phyloP scores from a whole-genome alignment of 2,329 filamentous ascomycete species.

The Fusarium staphyleae region DNA sequence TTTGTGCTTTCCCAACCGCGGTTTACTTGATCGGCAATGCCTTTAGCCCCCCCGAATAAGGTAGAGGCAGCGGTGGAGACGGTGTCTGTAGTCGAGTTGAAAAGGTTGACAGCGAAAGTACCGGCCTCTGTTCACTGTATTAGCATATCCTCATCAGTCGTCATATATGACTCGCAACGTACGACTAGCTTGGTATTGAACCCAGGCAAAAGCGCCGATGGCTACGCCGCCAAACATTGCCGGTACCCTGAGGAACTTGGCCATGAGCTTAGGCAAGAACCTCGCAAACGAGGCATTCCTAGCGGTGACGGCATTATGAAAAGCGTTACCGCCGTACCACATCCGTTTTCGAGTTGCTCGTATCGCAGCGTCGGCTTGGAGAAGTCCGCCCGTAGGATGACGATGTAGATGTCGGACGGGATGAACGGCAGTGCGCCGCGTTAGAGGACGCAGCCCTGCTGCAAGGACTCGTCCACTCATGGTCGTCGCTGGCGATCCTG shows the following conservation, averaged over 20 bases:
- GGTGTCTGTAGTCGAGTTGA: slow-evolving; percentile 75
- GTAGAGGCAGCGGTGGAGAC: slow-evolving; percentile 72
- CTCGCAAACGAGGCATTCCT: slow-evolving; percentile 71
- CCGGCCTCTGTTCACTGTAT: slow-evolving; percentile 53
- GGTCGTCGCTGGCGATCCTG: slow-evolving; percentile 24
- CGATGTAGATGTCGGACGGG: slow-evolving; percentile 70
- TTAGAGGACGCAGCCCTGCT: slow-evolving; percentile 72
- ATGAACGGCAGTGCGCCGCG: slow-evolving; percentile 65
- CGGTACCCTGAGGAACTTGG: slow-evolving; percentile 87
- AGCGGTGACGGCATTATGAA: slow-evolving; percentile 77
- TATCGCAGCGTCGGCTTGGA: slow-evolving; percentile 69
- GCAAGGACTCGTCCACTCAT: slow-evolving; percentile 61
- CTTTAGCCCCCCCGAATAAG: slow-evolving; percentile 75
- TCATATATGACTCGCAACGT: slow-evolving; percentile 48
- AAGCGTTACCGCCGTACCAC: slow-evolving; percentile 82
- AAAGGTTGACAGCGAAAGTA: slow-evolving; percentile 66
- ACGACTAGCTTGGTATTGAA: slow-evolving; percentile 96
- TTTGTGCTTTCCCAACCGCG: slow-evolving; percentile 85
- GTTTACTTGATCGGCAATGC: slow-evolving; percentile 79
- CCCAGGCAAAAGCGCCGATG: slow-evolving; percentile 85
- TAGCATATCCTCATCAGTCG: slow-evolving; percentile 28
- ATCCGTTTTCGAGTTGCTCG: slow-evolving; percentile 68
- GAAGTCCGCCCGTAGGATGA: slow-evolving; percentile 71
- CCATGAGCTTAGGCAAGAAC: slow-evolving; percentile 82
- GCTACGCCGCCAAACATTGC: slow-evolving; percentile 91